Base-by-base conservation (phyloP, 106 monocot species). In the Platanthera zijinensis region DNA sequence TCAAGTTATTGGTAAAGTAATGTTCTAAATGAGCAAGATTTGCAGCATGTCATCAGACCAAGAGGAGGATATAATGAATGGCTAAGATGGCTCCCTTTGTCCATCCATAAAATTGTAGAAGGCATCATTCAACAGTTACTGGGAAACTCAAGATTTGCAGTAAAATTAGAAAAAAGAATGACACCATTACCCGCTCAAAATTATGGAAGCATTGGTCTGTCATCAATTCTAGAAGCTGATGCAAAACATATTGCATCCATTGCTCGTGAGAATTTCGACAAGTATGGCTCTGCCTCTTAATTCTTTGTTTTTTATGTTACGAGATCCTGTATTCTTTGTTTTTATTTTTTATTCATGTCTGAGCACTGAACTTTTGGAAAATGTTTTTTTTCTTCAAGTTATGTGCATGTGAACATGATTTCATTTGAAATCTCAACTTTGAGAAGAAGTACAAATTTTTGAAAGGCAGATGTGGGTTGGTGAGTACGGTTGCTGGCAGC, bases 41-140 rank as follows among this genome's bases (percentile, higher is more conserved):
- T 87, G 75, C 85, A 99, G 99, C 88, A 84, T 78, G 99, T 94
- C 46, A 92, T 83, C 4, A 88, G 99, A 75, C 99, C 99, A 10
- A 85, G 88, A 81, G 99, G 99, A 67, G 92, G 94, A 71, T 79
- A 92, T 61, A 99, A 99, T 83, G 89, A 88, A 73, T 99, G 86
- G 86, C 82, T 99, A 10, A 83, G 85, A 25, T 99, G 92, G 87
- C 92, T 99, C 28, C 99, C 99, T 45, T 75, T 99, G 2, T 92
- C 90, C 59, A 56, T 90, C 5, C 99, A 99, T 77, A 89, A 90
- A 76, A 75, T 82, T 19, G 22, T 99, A 30, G 77, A 88, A 61
- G 78, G 56, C 19, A 22, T 89, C 14, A 82, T 99, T 50, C 86
- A 79, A 73, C 82, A 82, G 62, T 50, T 99, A 50, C 70, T 94